Base-by-base conservation (phyloP, 805 yeast species). In the Pichia sporocuriosa region DNA sequence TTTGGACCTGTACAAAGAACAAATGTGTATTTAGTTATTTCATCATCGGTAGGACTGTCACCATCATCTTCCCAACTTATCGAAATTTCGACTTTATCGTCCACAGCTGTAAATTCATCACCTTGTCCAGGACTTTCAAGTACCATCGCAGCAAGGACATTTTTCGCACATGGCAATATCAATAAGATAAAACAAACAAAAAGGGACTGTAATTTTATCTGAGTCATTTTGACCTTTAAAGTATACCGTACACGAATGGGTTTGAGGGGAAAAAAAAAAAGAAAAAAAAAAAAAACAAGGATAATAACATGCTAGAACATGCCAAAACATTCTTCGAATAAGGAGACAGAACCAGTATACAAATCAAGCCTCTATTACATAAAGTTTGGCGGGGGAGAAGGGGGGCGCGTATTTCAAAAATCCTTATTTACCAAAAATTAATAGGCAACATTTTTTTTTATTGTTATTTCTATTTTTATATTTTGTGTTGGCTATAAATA, bases 1-100 rank as follows among this genome's bases (percentile, higher is more conserved):
- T 77, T 74, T 20, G 79, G 60, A 25, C 95, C 96, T 1, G 89
- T 74, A 61, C 90, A 80, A 39, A 90, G 65, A 6, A 63, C 59
- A 40, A 88, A 65, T 0, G 79, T 66, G 47, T 72, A 77, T 2
- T 63, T 49, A 4, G 60, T 47, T 20, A 76, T 71, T 8, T 71
- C 65, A 2, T 52, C 43, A 34, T 82, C 52, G 1, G 67, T 47
- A 0, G 85, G 84, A 4, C 54, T 49, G 6, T 63, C 54, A 35
- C 73, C 79, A 48, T 73, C 73, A 45, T 78, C 81, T 13, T 67
- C 58, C 81, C 94, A 88, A 20, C 54, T 45, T 57, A 84, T 59
- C n/a, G 45, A 49, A 40, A 72, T 51, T 2, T 53, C 47, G 26
- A 66, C 58, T 0, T 52, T 9, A 2, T 72, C 70, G 19, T 63